Conservation (phyloP, 2,329 filamentous ascomycete genomes). For the Cercospora sojina region DNA sequence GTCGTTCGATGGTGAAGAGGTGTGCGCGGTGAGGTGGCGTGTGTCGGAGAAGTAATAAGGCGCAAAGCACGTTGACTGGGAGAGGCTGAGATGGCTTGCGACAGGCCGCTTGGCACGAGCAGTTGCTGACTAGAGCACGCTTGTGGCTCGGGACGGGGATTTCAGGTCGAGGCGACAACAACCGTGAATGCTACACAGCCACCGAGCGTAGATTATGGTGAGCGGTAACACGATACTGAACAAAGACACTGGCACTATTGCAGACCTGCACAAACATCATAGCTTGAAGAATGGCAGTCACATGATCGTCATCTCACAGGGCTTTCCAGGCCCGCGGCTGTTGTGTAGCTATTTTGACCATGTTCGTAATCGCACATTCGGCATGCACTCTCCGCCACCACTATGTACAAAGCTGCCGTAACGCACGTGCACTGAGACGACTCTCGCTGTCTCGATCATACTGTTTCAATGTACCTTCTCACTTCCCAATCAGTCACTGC, state of each 20-base stretch:
- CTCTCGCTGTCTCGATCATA: conserved; percentile 16
- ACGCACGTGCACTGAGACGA: background rate
- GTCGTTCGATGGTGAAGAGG: conserved; percentile 2
- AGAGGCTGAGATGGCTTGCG: conserved; percentile 9
- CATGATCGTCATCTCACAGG: background rate
- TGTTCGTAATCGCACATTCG: background rate
- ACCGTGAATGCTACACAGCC: background rate
- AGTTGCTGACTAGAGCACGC: background rate
- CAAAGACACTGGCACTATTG: background rate
- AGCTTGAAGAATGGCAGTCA: background rate
- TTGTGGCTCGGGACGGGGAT: background rate
- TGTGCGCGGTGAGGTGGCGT: conserved; percentile 5
- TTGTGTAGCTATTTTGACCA: background rate
- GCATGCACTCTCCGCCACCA: background rate
- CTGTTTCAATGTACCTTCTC: conserved; percentile 42
- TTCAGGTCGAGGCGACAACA: background rate
- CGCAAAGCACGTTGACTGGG: conserved; percentile 3
- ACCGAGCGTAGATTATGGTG: background rate
- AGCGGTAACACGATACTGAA: background rate
- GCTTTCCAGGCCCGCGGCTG: background rate
- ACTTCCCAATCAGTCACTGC: conserved; percentile 83
- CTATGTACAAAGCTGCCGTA: conserved; percentile 7
- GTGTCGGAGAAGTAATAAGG: background rate
- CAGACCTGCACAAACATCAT: background rate
- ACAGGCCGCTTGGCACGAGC: background rate